These are phyloP conservation scores for Cicer pinnatifidum DNA, from an alignment of 306 rosid species.

Conservation along the genomic window DNA sequence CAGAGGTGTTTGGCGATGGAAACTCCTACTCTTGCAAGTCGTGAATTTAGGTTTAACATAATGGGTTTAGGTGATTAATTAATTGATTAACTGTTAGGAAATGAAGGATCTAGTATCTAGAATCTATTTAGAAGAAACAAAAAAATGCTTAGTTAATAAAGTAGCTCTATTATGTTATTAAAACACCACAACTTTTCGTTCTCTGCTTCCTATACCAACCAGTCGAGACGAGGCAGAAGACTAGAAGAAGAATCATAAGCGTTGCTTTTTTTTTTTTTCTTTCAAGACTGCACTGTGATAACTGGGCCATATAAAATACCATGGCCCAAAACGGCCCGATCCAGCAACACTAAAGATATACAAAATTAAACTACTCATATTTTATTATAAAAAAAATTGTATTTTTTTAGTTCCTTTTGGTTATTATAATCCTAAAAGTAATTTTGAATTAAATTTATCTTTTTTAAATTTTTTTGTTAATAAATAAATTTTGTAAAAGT, in stretches of 20 bases:
- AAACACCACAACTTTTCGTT: neutral
- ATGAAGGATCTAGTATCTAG: too few species aligned
- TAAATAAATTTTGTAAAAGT: too few species aligned
- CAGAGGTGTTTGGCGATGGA: slow-evolving; percentile 37
- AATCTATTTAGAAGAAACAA: too few species aligned
- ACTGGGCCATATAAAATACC: neutral
- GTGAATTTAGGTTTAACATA: slow-evolving; percentile 37
- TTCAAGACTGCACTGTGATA: neutral
- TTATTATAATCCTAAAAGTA: too few species aligned
- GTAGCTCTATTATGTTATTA: too few species aligned
- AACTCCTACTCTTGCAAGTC: slow-evolving; percentile 47
- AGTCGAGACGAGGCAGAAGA: neutral
- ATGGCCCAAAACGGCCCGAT: neutral
- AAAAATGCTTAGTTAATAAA: too few species aligned
- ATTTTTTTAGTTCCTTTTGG: too few species aligned
- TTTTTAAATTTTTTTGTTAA: too few species aligned
- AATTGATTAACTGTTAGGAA: too few species aligned
- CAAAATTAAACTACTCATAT: too few species aligned
- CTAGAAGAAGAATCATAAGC: neutral
- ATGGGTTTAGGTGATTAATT: slow-evolving; percentile 3
- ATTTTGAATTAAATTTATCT: too few species aligned
- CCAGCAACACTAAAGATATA: neutral
- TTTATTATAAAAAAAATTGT: too few species aligned
- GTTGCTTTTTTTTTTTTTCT: neutral
- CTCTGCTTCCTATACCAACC: neutral